phyloP scores from a whole-genome alignment of 225 moss, liverwort and hornwort genomes.

The Sphagnum tenellum region DNA sequence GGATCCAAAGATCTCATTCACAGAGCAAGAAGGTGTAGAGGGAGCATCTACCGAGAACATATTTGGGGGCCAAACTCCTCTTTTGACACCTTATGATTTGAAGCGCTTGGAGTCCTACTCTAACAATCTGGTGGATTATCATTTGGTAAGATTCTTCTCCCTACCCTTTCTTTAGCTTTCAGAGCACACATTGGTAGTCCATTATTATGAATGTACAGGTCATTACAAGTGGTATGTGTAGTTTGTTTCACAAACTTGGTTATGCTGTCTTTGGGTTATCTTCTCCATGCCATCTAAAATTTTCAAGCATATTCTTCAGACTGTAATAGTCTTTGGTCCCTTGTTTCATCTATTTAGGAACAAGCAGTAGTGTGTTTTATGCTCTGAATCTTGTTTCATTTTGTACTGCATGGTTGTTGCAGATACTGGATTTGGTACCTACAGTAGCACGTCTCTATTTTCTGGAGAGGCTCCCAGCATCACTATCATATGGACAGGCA shows the following conservation, averaged over 20 bases:
- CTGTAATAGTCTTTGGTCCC: no score
- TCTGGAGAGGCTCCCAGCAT: constrained; percentile 75
- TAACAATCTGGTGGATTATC: constrained; percentile 90
- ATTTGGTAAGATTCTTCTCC: constrained; percentile 48
- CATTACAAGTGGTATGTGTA: no score
- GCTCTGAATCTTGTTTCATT: no score
- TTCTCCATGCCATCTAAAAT: no score
- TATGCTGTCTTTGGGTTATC: no score
- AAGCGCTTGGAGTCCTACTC: constrained; percentile 90
- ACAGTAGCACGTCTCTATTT: constrained; percentile 79
- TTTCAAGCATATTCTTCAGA: no score
- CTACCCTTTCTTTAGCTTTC: not conserved
- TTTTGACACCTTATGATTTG: constrained; percentile 90
- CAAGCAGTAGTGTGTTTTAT: no score
- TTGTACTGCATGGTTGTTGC: no score
- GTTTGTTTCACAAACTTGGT: no score
- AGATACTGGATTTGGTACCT: constrained; percentile 88
- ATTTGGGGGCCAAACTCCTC: constrained; percentile 58
- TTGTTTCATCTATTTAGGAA: no score
- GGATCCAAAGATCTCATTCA: constrained; percentile 71
- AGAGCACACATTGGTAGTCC: no score
- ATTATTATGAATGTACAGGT: no score
- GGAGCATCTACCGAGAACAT: constrained; percentile 64
- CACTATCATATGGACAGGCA: constrained; percentile 84
- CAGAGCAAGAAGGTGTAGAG: constrained; percentile 54